Evolutionary conservation across 257 asterid species (phyloP).

Genomic region (Ilex asprella): DNA sequence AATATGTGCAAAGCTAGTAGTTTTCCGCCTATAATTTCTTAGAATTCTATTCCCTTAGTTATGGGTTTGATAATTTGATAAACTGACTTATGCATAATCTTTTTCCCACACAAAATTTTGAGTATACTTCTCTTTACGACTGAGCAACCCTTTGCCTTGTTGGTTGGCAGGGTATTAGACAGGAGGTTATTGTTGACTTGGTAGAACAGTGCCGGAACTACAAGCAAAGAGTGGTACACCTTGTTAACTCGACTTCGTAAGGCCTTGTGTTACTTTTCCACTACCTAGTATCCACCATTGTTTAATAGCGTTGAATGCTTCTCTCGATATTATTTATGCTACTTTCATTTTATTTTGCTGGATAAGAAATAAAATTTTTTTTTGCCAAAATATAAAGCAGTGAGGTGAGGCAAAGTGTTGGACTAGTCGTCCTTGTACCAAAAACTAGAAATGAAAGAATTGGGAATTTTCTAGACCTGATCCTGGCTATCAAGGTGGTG

Average conservation of each 20-base stretch:
- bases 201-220: constrained; percentile 19
- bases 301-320: not conserved
- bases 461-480: no score
- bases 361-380: not conserved
- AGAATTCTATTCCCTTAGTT: no score
- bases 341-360: not conserved
- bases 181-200: constrained; percentile 16
- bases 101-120: no score
- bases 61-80: no score
- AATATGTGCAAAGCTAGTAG: no score
- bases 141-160: not conserved
- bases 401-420: not conserved
- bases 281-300: constrained; percentile 5
- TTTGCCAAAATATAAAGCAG: no score
- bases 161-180: constrained; percentile 61
- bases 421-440: not conserved
- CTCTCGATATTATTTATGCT: not conserved
- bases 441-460: no score
- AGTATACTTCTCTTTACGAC: no score
- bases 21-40: no score
- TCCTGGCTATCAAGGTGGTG: no score
- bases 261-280: constrained; percentile 7
- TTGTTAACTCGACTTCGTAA: constrained; percentile 18
- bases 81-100: not conserved
- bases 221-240: constrained; percentile 18